Conservation (phyloP, 2,329 filamentous ascomycete species). For the Neofusicoccum umdonicola region DNA sequence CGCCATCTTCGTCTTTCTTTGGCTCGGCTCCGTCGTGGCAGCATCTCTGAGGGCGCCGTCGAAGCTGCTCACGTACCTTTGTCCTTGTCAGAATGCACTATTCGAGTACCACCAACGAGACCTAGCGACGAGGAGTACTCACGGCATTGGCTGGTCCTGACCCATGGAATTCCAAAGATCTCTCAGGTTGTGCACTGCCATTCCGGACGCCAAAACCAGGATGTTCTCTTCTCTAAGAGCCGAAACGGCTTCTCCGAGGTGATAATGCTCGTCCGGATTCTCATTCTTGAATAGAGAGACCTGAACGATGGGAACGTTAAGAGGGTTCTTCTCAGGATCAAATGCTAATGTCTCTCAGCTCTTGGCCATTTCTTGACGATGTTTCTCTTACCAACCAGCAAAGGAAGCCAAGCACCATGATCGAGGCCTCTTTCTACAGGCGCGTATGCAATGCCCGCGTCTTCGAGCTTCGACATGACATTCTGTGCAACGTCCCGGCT, state of each 20-base stretch:
- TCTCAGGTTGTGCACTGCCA: slow-evolving; percentile 35
- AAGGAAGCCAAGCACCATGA: slow-evolving; percentile 72
- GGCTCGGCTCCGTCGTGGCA: slow-evolving; percentile 24
- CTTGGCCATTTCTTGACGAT: slow-evolving; percentile 20
- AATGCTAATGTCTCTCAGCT: slow-evolving; percentile 28
- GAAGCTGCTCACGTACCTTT: slow-evolving; percentile 33
- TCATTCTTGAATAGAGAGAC: slow-evolving; percentile 22
- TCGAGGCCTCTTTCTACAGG: slow-evolving; percentile 65
- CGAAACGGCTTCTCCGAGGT: slow-evolving; percentile 20
- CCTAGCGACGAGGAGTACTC: neutral
- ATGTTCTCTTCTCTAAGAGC: slow-evolving; percentile 22
- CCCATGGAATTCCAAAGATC: slow-evolving; percentile 28
- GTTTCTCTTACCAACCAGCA: slow-evolving; percentile 48
- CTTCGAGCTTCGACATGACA: slow-evolving; percentile 54
- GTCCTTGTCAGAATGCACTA: neutral
- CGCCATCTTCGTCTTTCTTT: slow-evolving; percentile 34
- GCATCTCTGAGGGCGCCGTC: slow-evolving; percentile 24
- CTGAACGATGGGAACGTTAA: slow-evolving; percentile 29
- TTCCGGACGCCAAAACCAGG: slow-evolving; percentile 21
- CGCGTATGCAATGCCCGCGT: slow-evolving; percentile 59
- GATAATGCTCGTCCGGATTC: slow-evolving; percentile 21
- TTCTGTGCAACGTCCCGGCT: slow-evolving; percentile 56
- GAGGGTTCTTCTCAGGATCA: slow-evolving; percentile 36
- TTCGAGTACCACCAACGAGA: neutral
- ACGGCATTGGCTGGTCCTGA: slow-evolving; percentile 25